These are phyloP conservation scores for Nakazawaea siamensis DNA, from an alignment of 805 yeast genomes.

Conservation along the genomic window DNA sequence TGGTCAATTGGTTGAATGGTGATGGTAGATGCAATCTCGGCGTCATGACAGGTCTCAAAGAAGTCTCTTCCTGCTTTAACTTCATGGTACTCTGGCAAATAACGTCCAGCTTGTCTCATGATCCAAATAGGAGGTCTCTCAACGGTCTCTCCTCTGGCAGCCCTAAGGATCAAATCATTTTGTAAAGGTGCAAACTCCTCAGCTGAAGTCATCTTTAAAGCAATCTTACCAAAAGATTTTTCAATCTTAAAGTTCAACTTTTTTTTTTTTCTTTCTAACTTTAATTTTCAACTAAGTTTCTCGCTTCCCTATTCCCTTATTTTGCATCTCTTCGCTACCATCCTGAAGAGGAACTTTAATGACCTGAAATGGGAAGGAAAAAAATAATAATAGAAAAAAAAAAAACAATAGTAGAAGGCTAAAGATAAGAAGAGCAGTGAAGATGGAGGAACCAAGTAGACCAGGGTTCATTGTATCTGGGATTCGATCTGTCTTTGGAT, in stretches of 20 bases:
- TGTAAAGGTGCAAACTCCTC: conserved; percentile 62
- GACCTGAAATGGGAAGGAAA: too few relatives aligned
- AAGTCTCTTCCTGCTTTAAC: conserved; percentile 83
- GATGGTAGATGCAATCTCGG: conserved; percentile 88
- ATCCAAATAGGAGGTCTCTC: conserved; percentile 98
- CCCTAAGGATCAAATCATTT: conserved; percentile 86
- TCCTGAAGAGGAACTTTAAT: too few relatives aligned
- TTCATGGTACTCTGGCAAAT: conserved; percentile 83
- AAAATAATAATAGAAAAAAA: too few relatives aligned
- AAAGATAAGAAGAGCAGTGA: too few relatives aligned
- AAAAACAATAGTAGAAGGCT: too few relatives aligned
- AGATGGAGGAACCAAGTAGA: too few relatives aligned
- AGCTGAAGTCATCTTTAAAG: conserved; percentile 4
- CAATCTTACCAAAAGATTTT: too few relatives aligned
- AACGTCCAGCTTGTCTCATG: conserved; percentile 98
- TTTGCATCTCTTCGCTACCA: too few relatives aligned
- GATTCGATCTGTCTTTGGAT: conserved; percentile 50
- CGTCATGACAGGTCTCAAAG: conserved; percentile 90
- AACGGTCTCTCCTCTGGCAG: conserved; percentile 83
- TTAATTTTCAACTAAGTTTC: not conserved
- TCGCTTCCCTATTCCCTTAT: not conserved
- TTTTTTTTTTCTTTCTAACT: not conserved
- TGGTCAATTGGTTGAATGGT: conserved; percentile 94
- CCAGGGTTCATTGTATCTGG: conserved; percentile 18
- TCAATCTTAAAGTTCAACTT: not conserved